Evolutionary conservation across 306 rosid species (phyloP), one percentile per base, ranked within the genome.

Genomic region (Cucurbita ficifolia): DNA sequence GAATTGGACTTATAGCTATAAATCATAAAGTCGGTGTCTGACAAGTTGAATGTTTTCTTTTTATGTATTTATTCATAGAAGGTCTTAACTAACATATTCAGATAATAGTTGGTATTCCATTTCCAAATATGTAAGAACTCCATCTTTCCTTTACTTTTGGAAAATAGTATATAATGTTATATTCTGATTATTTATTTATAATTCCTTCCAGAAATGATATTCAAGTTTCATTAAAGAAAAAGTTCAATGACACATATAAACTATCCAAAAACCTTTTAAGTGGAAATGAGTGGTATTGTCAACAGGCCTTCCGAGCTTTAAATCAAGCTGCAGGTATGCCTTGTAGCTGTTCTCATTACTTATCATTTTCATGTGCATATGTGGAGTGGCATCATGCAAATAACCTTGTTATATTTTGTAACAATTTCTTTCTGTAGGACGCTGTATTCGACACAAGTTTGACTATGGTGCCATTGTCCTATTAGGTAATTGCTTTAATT

Each of bases 71-170:
- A n/a, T 68, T 71, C 33, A 72, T 79, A 76, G 84, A 59, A 11
- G 33, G 62, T 76, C 98, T 90, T 88, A 82, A 93, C 93, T 73
- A 83, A 81, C 88, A 45, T 49, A 35, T 80, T 14, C 85, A 93
- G 96, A 90, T 93, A 83, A 84, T 93, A 80, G 88, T 93, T 54
- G 97, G 98, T 48, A 86, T 93, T 80, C 98, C 98, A 58, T 93
- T 93, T 85, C 96, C 98, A 80, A 93, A 90, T 80, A 82, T 84
- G 98, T 93, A 89, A 90, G 97, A 59, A 43, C 58, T 62, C 76
- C 75, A 78, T 72, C 79, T 59, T 60, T 59, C 70, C 76, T 70
- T 51, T 61, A 42, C 38, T 42, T 75, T 18, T 51, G 17, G 51
- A 24, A 51, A 64, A 50, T 29, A 7, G 39, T 6, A 70, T 22